These are phyloP conservation scores for Cnidoscolus chayamansa DNA, from an alignment of 441 rosid species.

Conservation along the genomic window DNA sequence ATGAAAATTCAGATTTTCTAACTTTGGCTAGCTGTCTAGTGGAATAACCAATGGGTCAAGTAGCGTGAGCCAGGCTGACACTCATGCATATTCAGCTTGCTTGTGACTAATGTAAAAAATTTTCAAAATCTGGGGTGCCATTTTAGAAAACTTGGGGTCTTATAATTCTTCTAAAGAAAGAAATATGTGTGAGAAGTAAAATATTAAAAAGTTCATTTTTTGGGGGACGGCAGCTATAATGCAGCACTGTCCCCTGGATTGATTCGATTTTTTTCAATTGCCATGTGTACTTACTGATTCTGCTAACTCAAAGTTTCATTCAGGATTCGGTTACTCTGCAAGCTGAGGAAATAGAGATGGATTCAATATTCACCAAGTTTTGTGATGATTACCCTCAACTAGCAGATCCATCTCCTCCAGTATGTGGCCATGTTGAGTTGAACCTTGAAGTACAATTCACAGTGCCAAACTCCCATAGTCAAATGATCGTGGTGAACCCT, in stretches of 20 bases:
- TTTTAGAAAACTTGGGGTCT: background rate
- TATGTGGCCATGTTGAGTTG: constrained; percentile 18
- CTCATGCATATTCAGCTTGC: background rate
- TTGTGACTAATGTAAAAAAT: background rate
- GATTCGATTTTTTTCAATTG: constrained; percentile 13
- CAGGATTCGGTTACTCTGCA: constrained; percentile 46
- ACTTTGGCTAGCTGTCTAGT: background rate
- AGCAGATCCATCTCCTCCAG: constrained; percentile 22
- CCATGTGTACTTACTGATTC: constrained; percentile 13
- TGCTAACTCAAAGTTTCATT: constrained; percentile 32
- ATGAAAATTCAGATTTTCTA: background rate
- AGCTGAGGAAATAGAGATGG: constrained; percentile 37
- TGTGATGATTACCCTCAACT: constrained; percentile 23
- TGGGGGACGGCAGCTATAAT: background rate
- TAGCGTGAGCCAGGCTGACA: background rate
- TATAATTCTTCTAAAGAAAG: background rate
- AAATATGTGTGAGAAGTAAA: background rate
- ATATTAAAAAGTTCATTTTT: background rate
- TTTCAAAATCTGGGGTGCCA: background rate
- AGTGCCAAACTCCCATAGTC: constrained; percentile 22
- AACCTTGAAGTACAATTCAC: constrained; percentile 25
- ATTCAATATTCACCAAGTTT: constrained; percentile 12
- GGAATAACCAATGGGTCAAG: constrained; percentile 5
- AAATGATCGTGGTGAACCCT: constrained; percentile 23
- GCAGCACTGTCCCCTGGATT: background rate